Evolutionary conservation across 2,329 filamentous ascomycete genomes (phyloP), one percentile per base, ranked within the genome.

Genomic region (Chrysoporthe austroafricana): DNA sequence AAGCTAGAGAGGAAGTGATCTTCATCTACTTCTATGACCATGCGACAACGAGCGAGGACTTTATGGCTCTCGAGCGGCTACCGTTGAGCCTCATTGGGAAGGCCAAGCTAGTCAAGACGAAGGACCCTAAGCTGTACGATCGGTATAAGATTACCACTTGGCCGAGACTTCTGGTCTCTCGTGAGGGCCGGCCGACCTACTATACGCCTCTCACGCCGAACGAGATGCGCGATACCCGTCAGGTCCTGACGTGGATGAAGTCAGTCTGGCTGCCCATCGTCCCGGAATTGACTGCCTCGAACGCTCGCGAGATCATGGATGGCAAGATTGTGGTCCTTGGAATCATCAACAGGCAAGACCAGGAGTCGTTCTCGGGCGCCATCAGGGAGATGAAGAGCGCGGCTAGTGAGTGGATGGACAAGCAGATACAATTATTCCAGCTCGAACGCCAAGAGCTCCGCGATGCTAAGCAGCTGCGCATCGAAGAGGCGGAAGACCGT

Each of bases 21-120:
- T 99, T 99, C 79, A 82, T 97, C 72, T 99, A 98, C 82, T 97
- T 98, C 79, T 99, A 97, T 79, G 96, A 99, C 76, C 90, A 97
- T 73, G 96, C 96, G 14, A 97, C 95, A 1, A 96, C 94, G 0
- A 90, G 85, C 56, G 96, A 99, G 79, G 96, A 99, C 76, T 97
- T 99, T 75, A 84, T 86, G 73, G 94, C 95, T 32, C 83, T 99
- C 56, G 93, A 98, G 71, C 89, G 94, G 50, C 82, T 99, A 43
- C 93, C 93, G 18, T 84, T 98, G 65, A 94, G 89, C 77, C 85
- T 99, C 67, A 93, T 99, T 69, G 96, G 95, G 43, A 94, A 93
- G 76, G 96, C 93, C 39, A 96, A 92, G 77, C 84, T 99, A 63
- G 94, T 70, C 73, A 97, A 97, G 84, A 97, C 94, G 1, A 89